Base-by-base conservation (phyloP, 768 basidiomycete genomes). In the Boletus rubescentipes region DNA sequence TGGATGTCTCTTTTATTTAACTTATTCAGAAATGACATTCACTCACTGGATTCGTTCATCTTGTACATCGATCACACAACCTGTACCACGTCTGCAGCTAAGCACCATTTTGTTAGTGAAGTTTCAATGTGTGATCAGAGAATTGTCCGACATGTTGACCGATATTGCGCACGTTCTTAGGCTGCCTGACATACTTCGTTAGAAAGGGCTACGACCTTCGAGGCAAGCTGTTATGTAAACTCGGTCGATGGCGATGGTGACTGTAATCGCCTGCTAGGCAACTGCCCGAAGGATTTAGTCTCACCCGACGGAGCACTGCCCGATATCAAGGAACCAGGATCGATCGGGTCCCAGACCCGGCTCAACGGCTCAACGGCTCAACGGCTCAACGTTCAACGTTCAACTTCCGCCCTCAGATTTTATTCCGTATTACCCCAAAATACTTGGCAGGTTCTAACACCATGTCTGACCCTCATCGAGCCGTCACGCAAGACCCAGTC, bases 401-500 rank as follows among this genome's bases (percentile, higher is more conserved):
- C 2, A 26, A 15, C 14, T n/a, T 18, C n/a, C 31, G 4, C 5
- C 18, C 34, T 47, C 40, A 16, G 29, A 41, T n/a, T 20, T 16
- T 16, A 16, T n/a, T 31, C n/a, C 21, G 10, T 3, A 29, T 32
- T 21, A 20, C 31, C 6, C 26, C 26, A 26, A 26, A 18, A 30
- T 9, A 26, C 2, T 2, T 18, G 36, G 20, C 38, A 23, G 12
- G 26, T 26, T n/a, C 20, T 6, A 32, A 12, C 39, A 31, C 5
- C 26, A 12, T 9, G 21, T 32, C 36, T 35, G 16, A 34, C 43
- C 39, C 26, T 58, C 61, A 74, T 55, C 35, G 12, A 21, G n/a
- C 35, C n/a, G 15, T 64, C 61, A 77, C 53, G 69, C 49, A 34
- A 87, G 76, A 2, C 86, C 86, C 56, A 88, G 61, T 9, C 86